Base-by-base conservation (phyloP, 768 basidiomycete genomes). In the Podaxis sp. region DNA sequence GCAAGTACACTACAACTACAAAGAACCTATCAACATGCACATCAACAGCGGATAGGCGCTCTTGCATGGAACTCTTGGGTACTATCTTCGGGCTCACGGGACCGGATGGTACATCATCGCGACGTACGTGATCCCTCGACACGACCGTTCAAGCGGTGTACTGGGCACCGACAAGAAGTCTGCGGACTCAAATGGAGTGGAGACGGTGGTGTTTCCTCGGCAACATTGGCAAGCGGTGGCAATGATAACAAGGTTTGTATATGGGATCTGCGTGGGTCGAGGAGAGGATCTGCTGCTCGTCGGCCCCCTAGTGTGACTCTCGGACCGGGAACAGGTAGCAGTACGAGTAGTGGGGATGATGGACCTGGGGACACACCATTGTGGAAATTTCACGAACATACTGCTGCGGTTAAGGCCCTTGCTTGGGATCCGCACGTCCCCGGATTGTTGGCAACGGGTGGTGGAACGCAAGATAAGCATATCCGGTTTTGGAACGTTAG, bases 211-310 rank as follows among this genome's bases (percentile, higher is more conserved):
- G 69, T 72, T 0, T 70, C 65, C 0, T 68, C 71, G 0, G 87
- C 87, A 6, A 80, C 80, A 32, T 82, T 99, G 3, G 96, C 96
- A 2, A 93, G 90, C 65, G 96, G 96, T 1, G 96, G 96, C 0
- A 99, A 99, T 71, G 96, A 99, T 74, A 99, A 99, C 76, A 98
- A 98, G 76, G 91, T 99, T 16, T 94, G 93, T 67, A 94, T 99
- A 56, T 99, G 95, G 93, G 95, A 98, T 70, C 75, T 93, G 57
- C 81, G 91, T 59, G 90, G 89, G 7, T 82, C 84, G 5, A 77
- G 78, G 65, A 72, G 84, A 50, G 73, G 75, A 25, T 72, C 73
- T 25, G 65, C 69, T 42, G 63, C 71, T 64, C 53, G 64, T 47
- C 38, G 63, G 28, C 59, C 64, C 10, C 69, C 68, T 52, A 72